Conservation (phyloP, 495 filamentous ascomycete species). For the Aspergillus indologenus region DNA sequence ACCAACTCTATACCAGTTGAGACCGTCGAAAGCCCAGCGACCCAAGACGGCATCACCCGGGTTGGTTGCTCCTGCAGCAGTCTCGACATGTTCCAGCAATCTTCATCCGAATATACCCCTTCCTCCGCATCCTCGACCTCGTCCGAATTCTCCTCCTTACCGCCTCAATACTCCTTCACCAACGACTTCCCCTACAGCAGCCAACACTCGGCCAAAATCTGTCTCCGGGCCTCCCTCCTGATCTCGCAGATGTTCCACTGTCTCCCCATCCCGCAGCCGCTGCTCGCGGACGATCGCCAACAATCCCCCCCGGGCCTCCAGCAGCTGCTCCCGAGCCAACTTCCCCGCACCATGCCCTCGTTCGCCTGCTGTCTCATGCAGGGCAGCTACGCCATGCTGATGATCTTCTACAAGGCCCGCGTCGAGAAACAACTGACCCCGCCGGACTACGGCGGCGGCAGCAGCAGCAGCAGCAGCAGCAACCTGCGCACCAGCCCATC, state of each 20-base stretch:
- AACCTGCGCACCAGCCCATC: constrained; percentile 27
- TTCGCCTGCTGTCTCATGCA: constrained; percentile 65
- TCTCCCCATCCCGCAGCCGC: constrained; percentile 49
- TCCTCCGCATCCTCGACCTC: constrained; percentile 38
- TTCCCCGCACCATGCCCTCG: constrained; percentile 57
- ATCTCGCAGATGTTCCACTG: constrained; percentile 51
- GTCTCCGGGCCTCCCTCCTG: constrained; percentile 47
- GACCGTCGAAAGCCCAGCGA: constrained; percentile 25
- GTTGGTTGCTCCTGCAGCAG: constrained; percentile 38
- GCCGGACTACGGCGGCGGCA: constrained; percentile 34
- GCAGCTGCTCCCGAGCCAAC: constrained; percentile 24
- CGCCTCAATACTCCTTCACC: constrained; percentile 33
- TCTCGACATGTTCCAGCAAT: constrained; percentile 30
- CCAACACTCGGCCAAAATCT: constrained; percentile 54
- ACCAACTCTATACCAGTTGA: constrained; percentile 23
- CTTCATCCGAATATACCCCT: constrained; percentile 38
- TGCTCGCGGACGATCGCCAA: constrained; percentile 17
- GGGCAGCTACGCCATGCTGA: constrained; percentile 58
- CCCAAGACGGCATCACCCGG: constrained; percentile 27
- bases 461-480: too few relatives aligned
- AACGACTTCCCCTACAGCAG: constrained; percentile 49
- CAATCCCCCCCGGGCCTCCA: constrained; percentile 24
- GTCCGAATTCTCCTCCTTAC: constrained; percentile 32
- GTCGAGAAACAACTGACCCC: constrained; percentile 46
- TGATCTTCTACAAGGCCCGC: constrained; percentile 50